Percentiles rank a stretch among this genome's conserved stretches.
Evolutionary conservation across 257 asterid genomes (phyloP).

Genomic region (Buddleja alternifolia): DNA sequence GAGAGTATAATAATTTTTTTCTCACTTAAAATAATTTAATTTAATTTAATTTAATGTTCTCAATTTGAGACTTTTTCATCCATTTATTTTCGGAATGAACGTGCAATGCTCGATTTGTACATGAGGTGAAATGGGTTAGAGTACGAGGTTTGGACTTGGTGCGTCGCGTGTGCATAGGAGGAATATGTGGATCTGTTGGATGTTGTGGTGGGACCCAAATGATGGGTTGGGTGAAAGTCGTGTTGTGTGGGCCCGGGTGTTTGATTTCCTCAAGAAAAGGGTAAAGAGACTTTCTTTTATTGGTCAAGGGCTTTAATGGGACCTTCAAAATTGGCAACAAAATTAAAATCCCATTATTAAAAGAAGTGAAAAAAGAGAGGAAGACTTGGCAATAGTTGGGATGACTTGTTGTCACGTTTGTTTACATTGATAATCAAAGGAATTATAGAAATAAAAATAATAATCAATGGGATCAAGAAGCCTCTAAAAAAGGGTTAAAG

Average conservation of each 20-base stretch:
- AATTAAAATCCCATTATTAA: too few relatives aligned
- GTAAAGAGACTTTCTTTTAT: slow-evolving; percentile 2
- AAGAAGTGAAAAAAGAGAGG: background rate
- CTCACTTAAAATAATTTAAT: too few relatives aligned
- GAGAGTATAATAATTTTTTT: too few relatives aligned
- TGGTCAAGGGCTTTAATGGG: slow-evolving; percentile 5
- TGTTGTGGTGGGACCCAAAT: slow-evolving; percentile 1
- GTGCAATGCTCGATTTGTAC: too few relatives aligned
- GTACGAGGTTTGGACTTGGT: slow-evolving; percentile 28
- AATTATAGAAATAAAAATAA: background rate
- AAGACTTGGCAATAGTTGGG: background rate
- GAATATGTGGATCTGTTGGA: slow-evolving; percentile 21
- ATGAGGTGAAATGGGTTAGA: background rate
- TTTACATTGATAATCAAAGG: background rate
- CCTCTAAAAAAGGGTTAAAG: background rate
- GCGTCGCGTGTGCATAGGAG: slow-evolving; percentile 33
- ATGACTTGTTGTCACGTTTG: background rate
- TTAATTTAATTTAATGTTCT: too few relatives aligned
- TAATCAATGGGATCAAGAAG: background rate
- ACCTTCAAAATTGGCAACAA: too few relatives aligned
- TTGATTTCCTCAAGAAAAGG: slow-evolving; percentile 14
- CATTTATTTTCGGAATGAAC: background rate
- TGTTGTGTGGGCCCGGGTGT: background rate
- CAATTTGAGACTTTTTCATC: background rate
- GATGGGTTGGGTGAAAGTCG: background rate